A percentile compares a stretch with the other conserved stretches of the same genome.
phyloP scores from a whole-genome alignment of 768 basidiomycete genomes.

The Ramaria sp. region DNA sequence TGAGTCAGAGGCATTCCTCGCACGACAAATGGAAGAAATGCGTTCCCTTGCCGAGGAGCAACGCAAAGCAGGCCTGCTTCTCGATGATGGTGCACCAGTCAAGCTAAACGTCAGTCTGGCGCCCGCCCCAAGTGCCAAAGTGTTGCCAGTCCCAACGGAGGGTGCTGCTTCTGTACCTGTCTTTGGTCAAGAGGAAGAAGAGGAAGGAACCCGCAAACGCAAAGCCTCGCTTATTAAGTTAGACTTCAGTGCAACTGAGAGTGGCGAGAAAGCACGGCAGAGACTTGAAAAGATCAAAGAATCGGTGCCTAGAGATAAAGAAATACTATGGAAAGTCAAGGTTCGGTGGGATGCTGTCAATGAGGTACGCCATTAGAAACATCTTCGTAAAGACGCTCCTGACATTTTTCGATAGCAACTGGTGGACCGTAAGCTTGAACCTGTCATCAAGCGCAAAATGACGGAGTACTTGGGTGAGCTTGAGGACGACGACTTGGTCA shows the following conservation, averaged over 20 bases:
- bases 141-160: conserved; percentile 30
- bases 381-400: neutral
- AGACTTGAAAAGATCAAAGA: conserved; percentile 66
- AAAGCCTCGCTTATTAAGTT: conserved; percentile 83
- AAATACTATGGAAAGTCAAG: conserved; percentile 70
- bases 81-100: conserved; percentile 89
- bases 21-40: conserved; percentile 92
- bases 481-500: conserved; percentile 87
- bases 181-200: conserved; percentile 78
- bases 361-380: conserved; percentile 45
- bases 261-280: conserved; percentile 67
- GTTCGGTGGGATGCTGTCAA: conserved; percentile 88
- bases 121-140: conserved; percentile 29
- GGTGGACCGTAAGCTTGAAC: conserved; percentile 80
- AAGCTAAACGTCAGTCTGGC: conserved; percentile 71
- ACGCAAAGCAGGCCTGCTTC: conserved; percentile 77
- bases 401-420: conserved; percentile 36
- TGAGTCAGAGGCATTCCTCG: conserved; percentile 90
- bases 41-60: conserved; percentile 86
- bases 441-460: conserved; percentile 75
- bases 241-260: conserved; percentile 78
- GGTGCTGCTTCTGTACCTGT: conserved; percentile 41
- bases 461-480: conserved; percentile 82
- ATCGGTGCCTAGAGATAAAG: conserved; percentile 68
- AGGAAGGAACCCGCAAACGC: conserved; percentile 62